A percentile compares a stretch with the other conserved stretches of the same genome.
Evolutionary conservation across 1,284 basidiomycete genomes (phyloP).

Genomic region (Ustilago shanxiensis): DNA sequence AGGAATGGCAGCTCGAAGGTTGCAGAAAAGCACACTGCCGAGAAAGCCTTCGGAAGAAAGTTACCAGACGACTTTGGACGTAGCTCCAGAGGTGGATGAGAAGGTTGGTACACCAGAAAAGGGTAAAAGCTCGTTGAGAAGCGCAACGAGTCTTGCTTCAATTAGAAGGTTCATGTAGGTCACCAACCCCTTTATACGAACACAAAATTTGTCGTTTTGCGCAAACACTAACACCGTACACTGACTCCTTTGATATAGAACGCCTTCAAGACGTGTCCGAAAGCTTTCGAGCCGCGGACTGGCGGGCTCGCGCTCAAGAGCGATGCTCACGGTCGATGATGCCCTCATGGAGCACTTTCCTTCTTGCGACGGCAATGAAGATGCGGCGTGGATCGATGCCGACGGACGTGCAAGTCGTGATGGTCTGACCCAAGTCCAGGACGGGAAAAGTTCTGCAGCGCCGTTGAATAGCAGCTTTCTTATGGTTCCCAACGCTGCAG

Average conservation of each 20-base stretch:
- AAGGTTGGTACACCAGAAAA: slow-evolving; percentile 20
- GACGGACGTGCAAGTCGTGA: slow-evolving; percentile 23
- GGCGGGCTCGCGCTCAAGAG: neutral
- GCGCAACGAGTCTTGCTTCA: slow-evolving; percentile 27
- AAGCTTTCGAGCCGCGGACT: slow-evolving; percentile 28
- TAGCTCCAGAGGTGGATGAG: neutral
- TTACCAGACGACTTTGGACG: slow-evolving; percentile 14
- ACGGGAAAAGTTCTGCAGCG: neutral
- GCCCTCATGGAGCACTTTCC: slow-evolving; percentile 9
- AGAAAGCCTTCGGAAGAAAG: slow-evolving; percentile 26
- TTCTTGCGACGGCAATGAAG: neutral
- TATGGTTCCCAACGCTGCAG: neutral
- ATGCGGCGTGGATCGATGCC: slow-evolving; percentile 17
- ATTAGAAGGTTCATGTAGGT: slow-evolving; percentile 36
- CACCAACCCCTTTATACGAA: neutral
- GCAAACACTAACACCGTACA: neutral
- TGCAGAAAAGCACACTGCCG: slow-evolving; percentile 28
- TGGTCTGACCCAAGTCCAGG: neutral
- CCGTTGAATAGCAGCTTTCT: neutral
- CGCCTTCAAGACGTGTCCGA: slow-evolving; percentile 33
- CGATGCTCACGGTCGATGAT: slow-evolving; percentile 21
- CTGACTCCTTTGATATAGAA: slow-evolving; percentile 1
- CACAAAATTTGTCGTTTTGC: neutral
- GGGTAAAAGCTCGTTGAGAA: slow-evolving; percentile 17
- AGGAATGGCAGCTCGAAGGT: slow-evolving; percentile 27